A percentile compares a stretch with the other conserved stretches of the same genome.
Evolutionary conservation across 2,329 filamentous ascomycete genomes (phyloP).

Genomic region (Ciborinia camelliae): DNA sequence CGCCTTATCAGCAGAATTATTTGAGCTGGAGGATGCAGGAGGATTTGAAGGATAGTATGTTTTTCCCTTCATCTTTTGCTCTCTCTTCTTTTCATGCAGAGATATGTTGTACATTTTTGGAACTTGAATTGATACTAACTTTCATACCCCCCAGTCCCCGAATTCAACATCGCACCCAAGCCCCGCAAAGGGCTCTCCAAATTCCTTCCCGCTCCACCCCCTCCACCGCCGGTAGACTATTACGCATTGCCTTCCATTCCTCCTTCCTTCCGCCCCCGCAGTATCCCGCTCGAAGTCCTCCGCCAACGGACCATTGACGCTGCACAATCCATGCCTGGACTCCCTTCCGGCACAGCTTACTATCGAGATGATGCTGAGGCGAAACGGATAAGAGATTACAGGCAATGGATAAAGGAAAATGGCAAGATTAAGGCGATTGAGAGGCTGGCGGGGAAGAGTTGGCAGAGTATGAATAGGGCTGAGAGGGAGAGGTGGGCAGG

Average conservation of each 20-base stretch:
- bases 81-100: not conserved
- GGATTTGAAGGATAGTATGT: constrained; percentile 33
- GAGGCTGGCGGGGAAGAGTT: not conserved
- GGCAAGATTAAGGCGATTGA: not conserved
- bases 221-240: not conserved
- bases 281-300: not conserved
- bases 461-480: not conserved
- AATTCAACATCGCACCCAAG: constrained; percentile 5
- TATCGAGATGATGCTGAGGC: not conserved
- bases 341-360: constrained; percentile 1
- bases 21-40: constrained; percentile 29
- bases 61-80: not conserved
- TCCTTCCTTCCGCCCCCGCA: constrained; percentile 14
- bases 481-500: not conserved
- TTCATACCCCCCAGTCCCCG: constrained; percentile 26
- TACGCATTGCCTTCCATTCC: constrained; percentile 27
- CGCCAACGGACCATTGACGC: not conserved
- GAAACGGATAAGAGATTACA: not conserved
- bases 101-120: not conserved
- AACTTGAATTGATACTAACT: not conserved
- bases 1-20: constrained; percentile 30
- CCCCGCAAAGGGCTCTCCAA: not conserved
- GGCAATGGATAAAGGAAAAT: not conserved
- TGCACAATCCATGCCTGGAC: not conserved
- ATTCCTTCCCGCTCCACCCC: not conserved